Evolutionary conservation across 192 early-diverging fungal species (phyloP), one percentile per base, ranked within the genome.

Genomic region (Chytriomyces hyalinus): DNA sequence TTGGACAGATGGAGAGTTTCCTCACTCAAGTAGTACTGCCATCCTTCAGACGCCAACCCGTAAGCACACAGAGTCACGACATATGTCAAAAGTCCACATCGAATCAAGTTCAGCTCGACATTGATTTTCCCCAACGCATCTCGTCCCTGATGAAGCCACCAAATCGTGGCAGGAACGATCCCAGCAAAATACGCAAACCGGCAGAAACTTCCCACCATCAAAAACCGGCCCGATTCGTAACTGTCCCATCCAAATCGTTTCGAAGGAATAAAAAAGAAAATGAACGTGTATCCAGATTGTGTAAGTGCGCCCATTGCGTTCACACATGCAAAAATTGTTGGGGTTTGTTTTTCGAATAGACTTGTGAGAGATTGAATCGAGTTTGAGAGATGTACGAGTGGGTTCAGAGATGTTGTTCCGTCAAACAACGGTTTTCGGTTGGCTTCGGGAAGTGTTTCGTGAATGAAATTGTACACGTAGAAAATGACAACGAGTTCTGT

Each of bases 161-260:
- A 43, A n/a, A 77, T 43, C n/a, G 61, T 45, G 6, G 57, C n/a
- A 8, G 76, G 76, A 17, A 77, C 65, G n/a, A 79, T 72, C 13
- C 57, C 64, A 22, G 81, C 48, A 82, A 87, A 83, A 73, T 81
- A 81, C 5, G 80, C 43, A 72, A 85, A 74, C 8, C 86, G 79
- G 24, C 68, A 68, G 36, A 77, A 63, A 9, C 65, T 68, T 49
- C 71, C 48, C 43, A 71, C 68, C 64, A 87, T 66, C 71, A 84
- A 45, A 65, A 77, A 87, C 49, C 49, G 61, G 9, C 74, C 74
- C 3, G 80, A 78, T 50, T 83, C 81, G 49, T 79, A 82, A 13
- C 77, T 66, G 47, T 87, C 82, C 86, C 86, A 87, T 5, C 83
- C 83, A 53, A 87, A 82, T 11, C 65, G 50, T 50, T 67, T 82